These are phyloP conservation scores for Leishmania martiniquensis DNA, from an alignment of 208 protist genomes.

Conservation along the genomic window DNA sequence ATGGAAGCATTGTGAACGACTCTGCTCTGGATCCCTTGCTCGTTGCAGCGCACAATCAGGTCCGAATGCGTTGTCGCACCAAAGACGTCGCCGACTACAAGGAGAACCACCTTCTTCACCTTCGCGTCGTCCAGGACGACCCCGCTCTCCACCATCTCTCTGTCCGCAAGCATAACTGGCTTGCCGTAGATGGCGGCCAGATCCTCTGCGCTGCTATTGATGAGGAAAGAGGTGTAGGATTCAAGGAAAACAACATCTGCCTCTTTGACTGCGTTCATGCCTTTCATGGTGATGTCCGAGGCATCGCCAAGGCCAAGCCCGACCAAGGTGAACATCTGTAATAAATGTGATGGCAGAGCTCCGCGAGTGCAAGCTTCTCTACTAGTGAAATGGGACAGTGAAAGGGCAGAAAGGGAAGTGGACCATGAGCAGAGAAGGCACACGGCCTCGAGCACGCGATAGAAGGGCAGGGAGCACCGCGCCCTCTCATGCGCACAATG, in stretches of 20 bases:
- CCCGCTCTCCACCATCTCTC: constrained; percentile 96
- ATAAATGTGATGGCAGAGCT: neutral
- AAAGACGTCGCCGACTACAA: constrained; percentile 99
- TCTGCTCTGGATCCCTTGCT: constrained; percentile 79
- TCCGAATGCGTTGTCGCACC: constrained; percentile 99
- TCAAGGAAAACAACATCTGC: constrained; percentile 98
- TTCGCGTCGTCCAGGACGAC: constrained; percentile 91
- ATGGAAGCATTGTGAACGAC: constrained; percentile 99
- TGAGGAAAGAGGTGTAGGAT: constrained; percentile 98
- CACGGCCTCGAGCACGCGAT: neutral
- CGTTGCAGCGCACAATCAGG: constrained; percentile 95
- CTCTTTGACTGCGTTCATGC: constrained; percentile 94
- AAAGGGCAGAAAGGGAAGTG: constrained; percentile 14
- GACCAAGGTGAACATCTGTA: constrained; percentile 92
- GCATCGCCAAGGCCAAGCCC: constrained; percentile 98
- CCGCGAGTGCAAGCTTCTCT: neutral
- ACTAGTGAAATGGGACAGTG: neutral
- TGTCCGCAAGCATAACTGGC: constrained; percentile 93
- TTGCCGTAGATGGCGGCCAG: constrained; percentile 92
- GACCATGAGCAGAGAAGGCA: neutral
- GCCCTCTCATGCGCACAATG: neutral
- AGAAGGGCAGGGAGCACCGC: neutral
- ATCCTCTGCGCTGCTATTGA: constrained; percentile 71
- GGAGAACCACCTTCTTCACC: constrained; percentile 94
- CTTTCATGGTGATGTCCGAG: constrained; percentile 98